Percentiles rank a stretch among this genome's conserved stretches.
Conservation (phyloP, 2,329 filamentous ascomycete species). For the Xylaria sp. region DNA sequence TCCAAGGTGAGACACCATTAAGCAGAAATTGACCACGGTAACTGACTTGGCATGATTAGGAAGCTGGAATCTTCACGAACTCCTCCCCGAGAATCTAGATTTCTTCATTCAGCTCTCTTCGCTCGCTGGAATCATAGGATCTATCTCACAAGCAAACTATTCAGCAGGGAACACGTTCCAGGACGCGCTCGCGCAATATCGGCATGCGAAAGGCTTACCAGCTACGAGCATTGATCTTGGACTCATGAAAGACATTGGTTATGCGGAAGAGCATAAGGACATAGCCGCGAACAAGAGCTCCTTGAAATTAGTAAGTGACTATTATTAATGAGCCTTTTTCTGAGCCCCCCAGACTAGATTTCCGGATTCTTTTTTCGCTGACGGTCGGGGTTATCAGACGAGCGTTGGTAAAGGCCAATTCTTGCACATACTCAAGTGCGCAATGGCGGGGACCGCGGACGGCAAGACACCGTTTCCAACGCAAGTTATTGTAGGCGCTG, state of each 20-base stretch:
- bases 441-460: slow-evolving; percentile 14
- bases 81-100: slow-evolving; percentile 45
- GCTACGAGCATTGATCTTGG: slow-evolving; percentile 42
- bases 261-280: slow-evolving; percentile 39
- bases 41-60: slow-evolving; percentile 13
- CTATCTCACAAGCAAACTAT: slow-evolving; percentile 52
- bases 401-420: slow-evolving; percentile 17
- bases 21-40: slow-evolving; percentile 48
- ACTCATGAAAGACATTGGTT: slow-evolving; percentile 41
- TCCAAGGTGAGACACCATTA: slow-evolving; percentile 55
- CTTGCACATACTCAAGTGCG: slow-evolving; percentile 22
- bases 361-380: not conserved
- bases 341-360: not conserved
- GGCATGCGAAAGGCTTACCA: slow-evolving; percentile 33
- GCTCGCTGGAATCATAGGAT: slow-evolving; percentile 47
- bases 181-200: slow-evolving; percentile 47
- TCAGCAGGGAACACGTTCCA: slow-evolving; percentile 50
- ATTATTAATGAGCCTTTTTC: not conserved
- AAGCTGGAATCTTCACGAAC: slow-evolving; percentile 46
- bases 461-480: slow-evolving; percentile 23
- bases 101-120: slow-evolving; percentile 53
- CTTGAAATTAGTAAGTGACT: slow-evolving; percentile 16
- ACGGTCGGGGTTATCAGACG: slow-evolving; percentile 12
- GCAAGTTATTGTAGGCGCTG: slow-evolving; percentile 15
- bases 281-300: slow-evolving; percentile 17